phyloP scores from a whole-genome alignment of 2,329 filamentous ascomycete species.

The Trichoderma cornu-damae region DNA sequence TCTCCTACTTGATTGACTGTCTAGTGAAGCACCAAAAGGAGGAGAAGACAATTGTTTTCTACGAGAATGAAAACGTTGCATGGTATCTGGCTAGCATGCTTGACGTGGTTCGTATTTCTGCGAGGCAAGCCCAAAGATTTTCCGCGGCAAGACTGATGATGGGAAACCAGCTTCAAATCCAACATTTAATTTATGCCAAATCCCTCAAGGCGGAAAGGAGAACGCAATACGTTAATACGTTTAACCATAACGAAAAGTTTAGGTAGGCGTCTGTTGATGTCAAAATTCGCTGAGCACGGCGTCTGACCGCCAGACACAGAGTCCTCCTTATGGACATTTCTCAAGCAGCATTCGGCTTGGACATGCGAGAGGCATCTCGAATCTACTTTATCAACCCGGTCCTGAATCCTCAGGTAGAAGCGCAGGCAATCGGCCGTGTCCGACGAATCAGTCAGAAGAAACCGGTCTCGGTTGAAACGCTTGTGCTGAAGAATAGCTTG shows the following conservation, averaged over 20 bases:
- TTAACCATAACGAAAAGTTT: conserved; percentile 64
- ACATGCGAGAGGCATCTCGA: conserved; percentile 75
- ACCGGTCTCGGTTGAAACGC: conserved; percentile 76
- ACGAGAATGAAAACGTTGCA: conserved; percentile 80
- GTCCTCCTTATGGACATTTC: conserved; percentile 89
- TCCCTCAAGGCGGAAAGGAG: conserved; percentile 56
- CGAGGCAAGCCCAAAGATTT: neutral
- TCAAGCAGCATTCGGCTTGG: conserved; percentile 81
- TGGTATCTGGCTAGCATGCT: conserved; percentile 80
- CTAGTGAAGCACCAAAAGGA: conserved; percentile 61
- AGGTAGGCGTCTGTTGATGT: conserved; percentile 34
- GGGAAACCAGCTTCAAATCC: conserved; percentile 47
- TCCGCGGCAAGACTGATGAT: too few relatives aligned
- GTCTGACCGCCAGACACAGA: conserved; percentile 28
- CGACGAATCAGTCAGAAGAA: conserved; percentile 80
- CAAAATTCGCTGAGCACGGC: neutral
- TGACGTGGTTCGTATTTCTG: conserved; percentile 54
- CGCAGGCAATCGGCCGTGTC: conserved; percentile 85
- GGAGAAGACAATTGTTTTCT: conserved; percentile 91
- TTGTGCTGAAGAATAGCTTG: conserved; percentile 73
- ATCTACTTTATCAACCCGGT: conserved; percentile 89
- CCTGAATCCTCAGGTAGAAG: conserved; percentile 77
- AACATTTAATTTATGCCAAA: conserved; percentile 63
- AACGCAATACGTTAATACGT: conserved; percentile 71
- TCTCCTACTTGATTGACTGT: conserved; percentile 76